Percentiles rank a stretch among this genome's conserved stretches.
phyloP scores from a whole-genome alignment of 257 asterid species.

The Fraxinus pennsylvanica region DNA sequence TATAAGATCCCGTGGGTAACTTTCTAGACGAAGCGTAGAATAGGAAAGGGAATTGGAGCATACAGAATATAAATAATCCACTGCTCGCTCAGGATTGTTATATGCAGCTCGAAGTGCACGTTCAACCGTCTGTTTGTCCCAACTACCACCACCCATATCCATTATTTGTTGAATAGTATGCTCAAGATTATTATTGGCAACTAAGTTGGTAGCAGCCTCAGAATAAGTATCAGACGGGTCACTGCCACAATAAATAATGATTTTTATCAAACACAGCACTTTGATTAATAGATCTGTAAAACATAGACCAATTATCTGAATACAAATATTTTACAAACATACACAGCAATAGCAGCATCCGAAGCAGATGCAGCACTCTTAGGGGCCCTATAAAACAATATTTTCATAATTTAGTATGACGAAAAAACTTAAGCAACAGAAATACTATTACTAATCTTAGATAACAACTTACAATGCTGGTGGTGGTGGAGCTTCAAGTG shows the following conservation, averaged over 20 bases:
- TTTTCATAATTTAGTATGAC: conserved; percentile 22
- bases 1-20: conserved; percentile 6
- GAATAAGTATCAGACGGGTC: conserved; percentile 36
- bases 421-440: conserved; percentile 11
- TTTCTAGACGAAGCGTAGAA: neutral
- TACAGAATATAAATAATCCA: conserved; percentile 38
- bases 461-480: conserved; percentile 51
- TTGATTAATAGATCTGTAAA: neutral
- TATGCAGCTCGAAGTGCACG: conserved; percentile 89
- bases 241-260: conserved; percentile 36
- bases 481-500: conserved; percentile 48
- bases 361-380: conserved; percentile 44
- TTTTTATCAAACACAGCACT: conserved; percentile 22
- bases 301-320: neutral
- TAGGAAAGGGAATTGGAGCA: conserved; percentile 1
- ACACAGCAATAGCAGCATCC: conserved; percentile 47
- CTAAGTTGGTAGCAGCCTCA: conserved; percentile 58
- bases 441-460: conserved; percentile 8
- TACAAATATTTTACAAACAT: conserved; percentile 17
- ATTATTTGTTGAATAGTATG: conserved; percentile 68
- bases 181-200: conserved; percentile 53
- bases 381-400: conserved; percentile 44
- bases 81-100: conserved; percentile 66
- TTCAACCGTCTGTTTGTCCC: conserved; percentile 75
- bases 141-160: conserved; percentile 89